These are phyloP conservation scores for Nothophoma quercina DNA, from an alignment of 2,329 filamentous ascomycete genomes.

Conservation along the genomic window DNA sequence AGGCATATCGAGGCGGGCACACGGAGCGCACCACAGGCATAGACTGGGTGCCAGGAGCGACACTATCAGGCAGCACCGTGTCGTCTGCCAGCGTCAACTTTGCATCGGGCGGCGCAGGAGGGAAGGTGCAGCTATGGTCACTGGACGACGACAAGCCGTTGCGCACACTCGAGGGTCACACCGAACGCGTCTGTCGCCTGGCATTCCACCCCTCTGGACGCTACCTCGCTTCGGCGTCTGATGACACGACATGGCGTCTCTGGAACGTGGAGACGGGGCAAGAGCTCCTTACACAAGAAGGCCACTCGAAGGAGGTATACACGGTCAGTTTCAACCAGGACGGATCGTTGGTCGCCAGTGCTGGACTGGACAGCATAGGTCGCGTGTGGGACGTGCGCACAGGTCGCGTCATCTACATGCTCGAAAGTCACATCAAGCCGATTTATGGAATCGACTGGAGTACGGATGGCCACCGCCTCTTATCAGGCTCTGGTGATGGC, in stretches of 20 bases:
- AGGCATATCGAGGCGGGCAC: slow-evolving; percentile 78
- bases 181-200: slow-evolving; percentile 85
- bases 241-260: slow-evolving; percentile 94
- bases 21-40: slow-evolving; percentile 89
- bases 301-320: slow-evolving; percentile 93
- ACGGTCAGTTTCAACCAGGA: slow-evolving; percentile 89
- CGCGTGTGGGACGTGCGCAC: slow-evolving; percentile 94
- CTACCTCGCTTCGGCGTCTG: slow-evolving; percentile 91
- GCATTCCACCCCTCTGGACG: slow-evolving; percentile 93
- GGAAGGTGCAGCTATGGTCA: slow-evolving; percentile 88
- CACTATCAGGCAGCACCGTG: slow-evolving; percentile 72
- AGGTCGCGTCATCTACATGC: slow-evolving; percentile 92
- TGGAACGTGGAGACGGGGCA: slow-evolving; percentile 91
- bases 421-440: slow-evolving; percentile 91
- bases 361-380: slow-evolving; percentile 93
- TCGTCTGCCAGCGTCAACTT: slow-evolving; percentile 80
- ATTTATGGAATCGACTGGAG: slow-evolving; percentile 95
- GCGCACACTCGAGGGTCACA: slow-evolving; percentile 82
- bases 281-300: slow-evolving; percentile 88
- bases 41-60: slow-evolving; percentile 87
- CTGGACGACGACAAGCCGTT: slow-evolving; percentile 85
- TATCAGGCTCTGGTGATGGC: slow-evolving; percentile 92
- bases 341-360: slow-evolving; percentile 87
- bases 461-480: slow-evolving; percentile 85
- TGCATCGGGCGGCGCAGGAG: slow-evolving; percentile 89